Percentiles rank a stretch among this genome's conserved stretches.
Evolutionary conservation across 805 yeast genomes (phyloP).

Genomic region (Sugiyamaella smithiae): DNA sequence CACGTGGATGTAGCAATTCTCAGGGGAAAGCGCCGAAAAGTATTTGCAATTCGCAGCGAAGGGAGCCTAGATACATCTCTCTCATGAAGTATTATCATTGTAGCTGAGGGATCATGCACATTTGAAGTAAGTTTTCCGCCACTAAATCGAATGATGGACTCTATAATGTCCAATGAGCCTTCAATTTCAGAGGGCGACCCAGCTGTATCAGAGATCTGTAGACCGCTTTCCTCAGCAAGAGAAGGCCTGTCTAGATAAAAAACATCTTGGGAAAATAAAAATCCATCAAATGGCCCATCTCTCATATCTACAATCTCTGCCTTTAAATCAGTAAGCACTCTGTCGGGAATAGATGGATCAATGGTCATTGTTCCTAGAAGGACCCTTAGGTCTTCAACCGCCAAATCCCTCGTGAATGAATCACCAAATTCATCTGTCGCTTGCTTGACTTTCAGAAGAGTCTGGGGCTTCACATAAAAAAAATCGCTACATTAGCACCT

Average conservation of each 20-base stretch:
- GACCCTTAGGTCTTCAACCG: constrained; percentile 25
- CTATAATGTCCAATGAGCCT: constrained; percentile 21
- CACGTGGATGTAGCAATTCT: constrained; percentile 39
- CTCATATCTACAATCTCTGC: constrained; percentile 21
- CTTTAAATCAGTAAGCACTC: neutral
- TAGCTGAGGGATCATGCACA: constrained; percentile 37
- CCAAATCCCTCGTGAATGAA: constrained; percentile 45
- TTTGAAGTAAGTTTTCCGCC: constrained; percentile 43
- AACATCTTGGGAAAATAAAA: constrained; percentile 24
- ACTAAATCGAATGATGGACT: constrained; percentile 25
- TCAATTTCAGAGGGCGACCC: constrained; percentile 32
- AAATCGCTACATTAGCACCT: constrained; percentile 40
- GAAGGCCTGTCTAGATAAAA: constrained; percentile 32
- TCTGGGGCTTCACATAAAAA: constrained; percentile 39
- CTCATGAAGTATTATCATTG: constrained; percentile 32
- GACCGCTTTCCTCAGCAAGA: constrained; percentile 15
- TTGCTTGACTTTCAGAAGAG: constrained; percentile 21
- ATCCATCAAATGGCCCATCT: constrained; percentile 15
- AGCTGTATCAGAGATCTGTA: neutral
- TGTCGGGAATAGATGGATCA: constrained; percentile 18
- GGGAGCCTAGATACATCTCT: constrained; percentile 25
- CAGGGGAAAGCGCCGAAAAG: constrained; percentile 9
- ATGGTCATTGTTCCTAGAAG: constrained; percentile 19
- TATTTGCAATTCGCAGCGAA: constrained; percentile 11
- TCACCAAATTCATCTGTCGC: constrained; percentile 63